Evolutionary conservation across 1,139 yeast genomes (phyloP).

Genomic region (Yamadazyma friedrichii): DNA sequence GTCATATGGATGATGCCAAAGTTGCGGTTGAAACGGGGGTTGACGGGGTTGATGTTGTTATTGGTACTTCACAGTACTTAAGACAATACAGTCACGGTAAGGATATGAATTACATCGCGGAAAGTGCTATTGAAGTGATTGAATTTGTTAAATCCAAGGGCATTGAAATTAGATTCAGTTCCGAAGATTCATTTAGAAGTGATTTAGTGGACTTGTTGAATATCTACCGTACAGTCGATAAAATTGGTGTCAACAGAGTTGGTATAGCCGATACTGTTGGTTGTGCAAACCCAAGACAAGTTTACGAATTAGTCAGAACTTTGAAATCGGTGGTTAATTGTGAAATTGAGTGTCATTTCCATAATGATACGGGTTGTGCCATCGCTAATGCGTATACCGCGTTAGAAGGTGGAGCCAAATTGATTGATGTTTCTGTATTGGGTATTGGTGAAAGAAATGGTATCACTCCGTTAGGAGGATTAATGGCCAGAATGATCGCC

Average conservation of each 20-base stretch:
- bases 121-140: constrained; percentile 54
- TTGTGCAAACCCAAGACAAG: constrained; percentile 62
- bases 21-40: constrained; percentile 62
- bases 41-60: constrained; percentile 60
- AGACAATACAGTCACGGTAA: constrained; percentile 55
- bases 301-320: constrained; percentile 58
- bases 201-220: constrained; percentile 58
- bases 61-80: constrained; percentile 56
- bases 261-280: constrained; percentile 66
- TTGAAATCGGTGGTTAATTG: constrained; percentile 54
- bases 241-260: constrained; percentile 58
- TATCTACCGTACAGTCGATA: constrained; percentile 56
- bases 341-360: constrained; percentile 62
- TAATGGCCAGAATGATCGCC: constrained; percentile 62
- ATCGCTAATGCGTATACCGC: constrained; percentile 63
- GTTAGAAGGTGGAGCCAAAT: constrained; percentile 60
- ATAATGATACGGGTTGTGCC: constrained; percentile 62
- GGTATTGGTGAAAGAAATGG: constrained; percentile 65
- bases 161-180: constrained; percentile 54
- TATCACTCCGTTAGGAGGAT: constrained; percentile 60
- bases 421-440: constrained; percentile 55
- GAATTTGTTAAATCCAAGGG: constrained; percentile 59
- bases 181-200: constrained; percentile 59
- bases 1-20: constrained; percentile 60
- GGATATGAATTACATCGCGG: constrained; percentile 54